A percentile compares a stretch with the other conserved stretches of the same genome.
Conservation (phyloP, 352 stramenopile species). For the Globisporangium echinulatum region DNA sequence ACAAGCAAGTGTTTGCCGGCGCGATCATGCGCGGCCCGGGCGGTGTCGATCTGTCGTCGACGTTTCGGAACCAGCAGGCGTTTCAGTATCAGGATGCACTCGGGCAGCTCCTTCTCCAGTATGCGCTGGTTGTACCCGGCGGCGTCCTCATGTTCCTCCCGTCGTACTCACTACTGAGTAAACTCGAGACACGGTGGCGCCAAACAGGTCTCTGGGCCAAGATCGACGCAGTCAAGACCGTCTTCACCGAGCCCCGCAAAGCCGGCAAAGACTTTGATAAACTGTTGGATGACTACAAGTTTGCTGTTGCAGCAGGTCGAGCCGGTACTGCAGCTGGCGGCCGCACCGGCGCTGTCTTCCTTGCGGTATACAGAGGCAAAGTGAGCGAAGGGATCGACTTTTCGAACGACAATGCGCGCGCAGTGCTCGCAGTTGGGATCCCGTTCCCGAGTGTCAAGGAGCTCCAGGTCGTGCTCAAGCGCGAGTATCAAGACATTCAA, state of each 20-base stretch:
- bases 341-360: constrained; percentile 89
- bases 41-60: constrained; percentile 64
- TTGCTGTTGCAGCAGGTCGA: constrained; percentile 24
- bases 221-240: constrained; percentile 50
- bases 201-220: constrained; percentile 58
- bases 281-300: constrained; percentile 70
- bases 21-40: constrained; percentile 62
- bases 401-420: constrained; percentile 93
- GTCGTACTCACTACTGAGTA: constrained; percentile 77
- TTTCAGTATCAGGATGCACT: constrained; percentile 79
- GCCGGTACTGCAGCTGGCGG: background rate
- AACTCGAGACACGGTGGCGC: constrained; percentile 58
- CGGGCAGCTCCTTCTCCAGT: constrained; percentile 66
- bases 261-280: constrained; percentile 80
- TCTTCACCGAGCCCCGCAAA: constrained; percentile 66
- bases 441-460: constrained; percentile 97
- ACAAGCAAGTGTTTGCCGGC: constrained; percentile 78
- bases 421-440: constrained; percentile 97
- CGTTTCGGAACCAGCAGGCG: constrained; percentile 79
- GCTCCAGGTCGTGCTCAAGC: constrained; percentile 77
- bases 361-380: constrained; percentile 98
- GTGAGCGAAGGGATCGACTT: constrained; percentile 99
- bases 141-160: constrained; percentile 86
- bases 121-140: constrained; percentile 57
- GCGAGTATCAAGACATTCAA: constrained; percentile 78